phyloP scores from a whole-genome alignment of 2,329 filamentous ascomycete species.

The Pseudocercospora fuligena region DNA sequence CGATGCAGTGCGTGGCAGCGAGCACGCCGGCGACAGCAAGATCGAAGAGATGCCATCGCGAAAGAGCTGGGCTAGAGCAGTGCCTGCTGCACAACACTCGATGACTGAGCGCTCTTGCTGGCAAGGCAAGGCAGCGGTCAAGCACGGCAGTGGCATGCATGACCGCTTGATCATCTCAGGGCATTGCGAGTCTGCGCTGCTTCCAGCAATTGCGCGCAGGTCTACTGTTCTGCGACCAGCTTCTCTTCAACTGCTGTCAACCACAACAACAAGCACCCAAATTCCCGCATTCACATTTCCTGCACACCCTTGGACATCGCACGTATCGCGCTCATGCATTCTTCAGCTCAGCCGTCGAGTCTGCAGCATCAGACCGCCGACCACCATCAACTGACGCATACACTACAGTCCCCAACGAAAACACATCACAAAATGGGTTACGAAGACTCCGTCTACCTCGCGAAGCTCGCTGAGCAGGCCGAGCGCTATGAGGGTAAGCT shows the following conservation, averaged over 20 bases:
- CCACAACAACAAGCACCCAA: background rate
- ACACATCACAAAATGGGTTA: constrained; percentile 75
- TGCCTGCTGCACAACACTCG: background rate
- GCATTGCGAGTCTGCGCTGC: constrained; percentile 3
- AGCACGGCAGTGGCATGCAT: constrained; percentile 4
- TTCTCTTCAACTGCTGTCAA: background rate
- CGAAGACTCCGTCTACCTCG: constrained; percentile 99
- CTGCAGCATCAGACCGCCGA: constrained; percentile 1
- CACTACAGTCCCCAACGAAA: constrained; percentile 19
- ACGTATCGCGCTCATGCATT: constrained; percentile 10
- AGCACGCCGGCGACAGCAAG: background rate
- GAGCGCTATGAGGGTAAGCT: constrained; percentile 95
- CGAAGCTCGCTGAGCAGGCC: constrained; percentile 99
- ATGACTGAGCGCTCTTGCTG: constrained; percentile 1
- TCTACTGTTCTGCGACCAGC: background rate
- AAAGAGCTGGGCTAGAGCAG: constrained; percentile 6
- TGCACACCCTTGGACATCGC: constrained; percentile 12
- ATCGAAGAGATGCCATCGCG: background rate
- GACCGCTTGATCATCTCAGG: constrained; percentile 2
- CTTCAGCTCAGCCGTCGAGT: constrained; percentile 5
- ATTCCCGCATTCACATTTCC: constrained; percentile 1
- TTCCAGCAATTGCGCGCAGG: background rate
- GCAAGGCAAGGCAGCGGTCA: background rate
- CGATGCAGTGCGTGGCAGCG: background rate
- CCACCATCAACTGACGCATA: constrained; percentile 12